A percentile compares a stretch with the other conserved stretches of the same genome.
Evolutionary conservation across 75 land plant genomes (phyloP).

Genomic region (Picea sitchensis): DNA sequence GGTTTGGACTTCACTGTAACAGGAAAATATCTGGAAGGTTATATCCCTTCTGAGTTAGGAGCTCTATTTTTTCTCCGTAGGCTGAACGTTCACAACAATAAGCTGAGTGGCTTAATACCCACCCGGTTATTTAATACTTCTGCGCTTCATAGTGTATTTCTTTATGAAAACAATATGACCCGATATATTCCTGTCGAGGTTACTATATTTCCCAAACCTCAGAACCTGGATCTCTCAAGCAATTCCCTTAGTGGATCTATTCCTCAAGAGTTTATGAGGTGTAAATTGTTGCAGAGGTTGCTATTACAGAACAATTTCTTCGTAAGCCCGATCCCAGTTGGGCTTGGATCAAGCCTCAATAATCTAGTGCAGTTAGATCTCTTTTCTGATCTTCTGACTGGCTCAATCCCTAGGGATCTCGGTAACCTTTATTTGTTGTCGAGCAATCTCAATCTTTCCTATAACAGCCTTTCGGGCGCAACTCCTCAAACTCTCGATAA

Average conservation of each 20-base stretch:
- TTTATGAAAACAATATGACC: slow-evolving; percentile 68
- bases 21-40: slow-evolving; percentile 52
- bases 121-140: slow-evolving; percentile 55
- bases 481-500: slow-evolving; percentile 64
- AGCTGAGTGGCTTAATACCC: slow-evolving; percentile 65
- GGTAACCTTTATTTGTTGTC: slow-evolving; percentile 53
- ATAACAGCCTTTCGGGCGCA: slow-evolving; percentile 53
- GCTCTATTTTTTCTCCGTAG: slow-evolving; percentile 53
- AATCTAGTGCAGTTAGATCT: slow-evolving; percentile 62
- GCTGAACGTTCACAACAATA: slow-evolving; percentile 70
- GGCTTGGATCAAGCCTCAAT: slow-evolving; percentile 42
- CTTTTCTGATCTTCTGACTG: slow-evolving; percentile 48
- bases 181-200: slow-evolving; percentile 56
- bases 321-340: slow-evolving; percentile 56
- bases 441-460: slow-evolving; percentile 66
- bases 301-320: slow-evolving; percentile 38
- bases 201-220: slow-evolving; percentile 34
- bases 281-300: slow-evolving; percentile 57
- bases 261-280: slow-evolving; percentile 27
- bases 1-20: slow-evolving; percentile 57
- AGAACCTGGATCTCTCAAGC: slow-evolving; percentile 68
- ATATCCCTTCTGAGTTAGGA: slow-evolving; percentile 74
- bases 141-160: slow-evolving; percentile 60
- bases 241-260: slow-evolving; percentile 61
- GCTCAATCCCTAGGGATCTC: slow-evolving; percentile 57